Base-by-base conservation (phyloP, 306 rosid genomes). In the Cucurbita moschata region DNA sequence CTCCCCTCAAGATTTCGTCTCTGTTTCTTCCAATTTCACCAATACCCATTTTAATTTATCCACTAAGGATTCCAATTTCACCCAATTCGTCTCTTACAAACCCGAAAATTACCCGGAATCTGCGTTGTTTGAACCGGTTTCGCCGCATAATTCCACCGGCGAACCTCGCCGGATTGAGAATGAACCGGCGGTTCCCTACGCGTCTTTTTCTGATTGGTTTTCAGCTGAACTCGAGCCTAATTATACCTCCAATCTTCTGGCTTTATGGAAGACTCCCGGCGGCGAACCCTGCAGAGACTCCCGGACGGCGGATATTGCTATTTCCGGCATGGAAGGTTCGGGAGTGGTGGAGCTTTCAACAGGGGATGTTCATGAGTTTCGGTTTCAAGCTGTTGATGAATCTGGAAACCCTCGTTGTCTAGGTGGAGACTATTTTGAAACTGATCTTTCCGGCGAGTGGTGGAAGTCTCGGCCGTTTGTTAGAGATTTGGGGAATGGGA, bases 371-470 rank as follows among this genome's bases (percentile, higher is more conserved):
- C 93, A 90, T 57, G 92, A 92, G 72, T 83, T 90, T 80, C 53
- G 42, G 71, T 92, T 92, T 70, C 89, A 80, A 47, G 86, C 98
- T 7, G 50, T 90, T 77, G 92, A 90, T 79, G 91, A 88, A 79
- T 76, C 39, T 14, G 89, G 89, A 39, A 84, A 77, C 14, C 87
- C 89, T 75, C 84, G 91, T 14, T 92, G 98, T 83, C 83, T 86
- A 42, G 98, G 98, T 23, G 98, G 98, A 71, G 98, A 92, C 79
- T 92, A 81, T 83, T 92, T 92, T 54, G 98, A 92, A 82, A 85
- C 91, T 39, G 92, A 92, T 84, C 96, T 92, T 65, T 83, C 89
- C 5, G 98, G 98, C n/a, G 87, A 85, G 42, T 81, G 84, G 26
- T 92, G 96, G 96, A 92, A 90, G 79, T 88, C 98, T 77, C 80